Conservation (phyloP, 202 grass and related monocot genomes). For the Carex sylvatica region DNA sequence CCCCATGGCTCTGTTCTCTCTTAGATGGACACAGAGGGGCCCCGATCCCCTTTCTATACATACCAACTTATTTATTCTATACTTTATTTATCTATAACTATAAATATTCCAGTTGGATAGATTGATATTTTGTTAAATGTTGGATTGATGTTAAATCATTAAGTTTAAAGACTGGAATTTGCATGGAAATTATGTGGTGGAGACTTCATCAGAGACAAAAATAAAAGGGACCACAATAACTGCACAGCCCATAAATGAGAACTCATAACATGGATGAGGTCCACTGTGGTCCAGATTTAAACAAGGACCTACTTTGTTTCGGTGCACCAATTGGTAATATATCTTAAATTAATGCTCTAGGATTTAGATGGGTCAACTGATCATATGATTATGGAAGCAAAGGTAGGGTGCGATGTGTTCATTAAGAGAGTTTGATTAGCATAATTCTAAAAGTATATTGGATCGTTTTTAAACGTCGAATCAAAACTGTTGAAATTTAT, state of each 20-base stretch:
- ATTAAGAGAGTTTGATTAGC: too few relatives aligned
- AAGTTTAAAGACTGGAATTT: constrained; percentile 7
- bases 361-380: constrained; percentile 15
- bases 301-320: constrained; percentile 11
- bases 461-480: too few relatives aligned
- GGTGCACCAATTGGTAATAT: background rate
- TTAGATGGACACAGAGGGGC: background rate
- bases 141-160: background rate
- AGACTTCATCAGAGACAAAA: background rate
- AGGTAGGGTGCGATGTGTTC: too few relatives aligned
- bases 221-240: constrained; percentile 16
- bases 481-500: too few relatives aligned
- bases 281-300: constrained; percentile 26
- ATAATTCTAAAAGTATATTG: too few relatives aligned
- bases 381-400: background rate
- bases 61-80: constrained; percentile 20
- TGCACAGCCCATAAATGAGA: constrained; percentile 17
- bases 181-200: background rate
- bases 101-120: constrained; percentile 4
- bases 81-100: background rate
- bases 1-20: constrained; percentile 22
- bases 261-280: constrained; percentile 20
- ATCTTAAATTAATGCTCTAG: background rate
- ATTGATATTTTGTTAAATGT: background rate
- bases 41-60: background rate